Evolutionary conservation across 2,329 filamentous ascomycete species (phyloP), one percentile per base, ranked within the genome.

Genomic region (Claviceps paspali): DNA sequence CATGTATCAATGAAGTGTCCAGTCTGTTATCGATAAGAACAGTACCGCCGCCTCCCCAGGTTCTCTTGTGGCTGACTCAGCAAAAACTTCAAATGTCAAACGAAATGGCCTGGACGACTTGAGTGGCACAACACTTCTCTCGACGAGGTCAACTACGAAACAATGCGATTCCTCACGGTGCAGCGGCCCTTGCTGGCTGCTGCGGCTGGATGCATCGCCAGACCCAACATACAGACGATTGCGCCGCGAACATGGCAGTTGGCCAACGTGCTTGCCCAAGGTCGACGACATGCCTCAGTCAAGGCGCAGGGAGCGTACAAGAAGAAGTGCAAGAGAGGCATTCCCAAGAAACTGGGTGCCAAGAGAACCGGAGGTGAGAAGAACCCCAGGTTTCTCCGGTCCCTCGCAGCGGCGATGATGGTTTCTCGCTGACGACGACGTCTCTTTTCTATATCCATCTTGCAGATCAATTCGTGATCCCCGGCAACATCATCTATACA

Each of bases 401-500:
- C 2, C n/a, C n/a, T n/a, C n/a, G n/a, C n/a, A n/a, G n/a, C n/a
- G n/a, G n/a, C n/a, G n/a, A n/a, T n/a, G n/a, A n/a, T 12, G 12
- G 18, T 2, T 3, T 21, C 9, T 31, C 17, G 17, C 35, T 37
- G 9, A 37, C 29, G 17, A 24, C 21, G n/a, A 26, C 6, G 12
- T n/a, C 22, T 15, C 27, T 28, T 10, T 6, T n/a, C n/a, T n/a
- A n/a, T n/a, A n/a, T n/a, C n/a, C n/a, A n/a, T 29, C 27, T 31
- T 27, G 24, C 53, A 87, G 82, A 88, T 56, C 82, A 95, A 65
- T 93, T 80, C 59, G 91, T 98, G 26, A 81, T 94, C 41, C 82
- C 87, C 4, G 91, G 91, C 38, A 96, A 94, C 66, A 98, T 98
- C 61, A 82, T 98, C 62, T 98, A 91, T 73, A 86, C 85, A 56